phyloP scores from a whole-genome alignment of 208 protist species.

The Phytomonas sp. region DNA sequence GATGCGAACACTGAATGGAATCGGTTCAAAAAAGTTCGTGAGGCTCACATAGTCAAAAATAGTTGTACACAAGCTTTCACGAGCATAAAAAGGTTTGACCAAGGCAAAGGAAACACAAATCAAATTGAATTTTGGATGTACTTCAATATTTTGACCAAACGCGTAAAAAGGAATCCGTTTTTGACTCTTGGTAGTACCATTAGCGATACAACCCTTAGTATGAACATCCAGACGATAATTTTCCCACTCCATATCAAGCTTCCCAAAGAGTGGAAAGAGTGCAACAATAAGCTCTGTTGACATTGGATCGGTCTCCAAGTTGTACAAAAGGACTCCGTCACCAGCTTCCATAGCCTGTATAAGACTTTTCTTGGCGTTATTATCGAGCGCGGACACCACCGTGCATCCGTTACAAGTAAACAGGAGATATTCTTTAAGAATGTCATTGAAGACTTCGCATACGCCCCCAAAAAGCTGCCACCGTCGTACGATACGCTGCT shows the following conservation, averaged over 20 bases:
- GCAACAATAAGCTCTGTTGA: conserved; percentile 3
- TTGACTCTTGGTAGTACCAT: conserved; percentile 3
- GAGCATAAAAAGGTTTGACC: conserved; percentile 2
- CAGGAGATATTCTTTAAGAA: conserved; percentile 33
- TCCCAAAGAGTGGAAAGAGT: neutral
- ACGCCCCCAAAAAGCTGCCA: conserved; percentile 64
- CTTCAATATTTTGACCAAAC: conserved; percentile 24
- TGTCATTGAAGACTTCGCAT: conserved; percentile 30
- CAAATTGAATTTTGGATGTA: conserved; percentile 29
- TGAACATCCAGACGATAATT: neutral
- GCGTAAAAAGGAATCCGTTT: conserved; percentile 14
- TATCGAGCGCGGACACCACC: conserved; percentile 38
- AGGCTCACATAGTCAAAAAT: neutral
- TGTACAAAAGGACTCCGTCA: conserved; percentile 62
- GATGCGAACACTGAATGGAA: neutral
- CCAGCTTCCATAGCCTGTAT: conserved; percentile 40
- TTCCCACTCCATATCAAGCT: neutral
- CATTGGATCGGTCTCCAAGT: conserved; percentile 21
- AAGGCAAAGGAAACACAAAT: conserved; percentile 21
- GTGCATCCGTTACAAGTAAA: conserved; percentile 41
- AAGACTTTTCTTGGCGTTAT: conserved; percentile 27
- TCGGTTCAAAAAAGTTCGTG: neutral
- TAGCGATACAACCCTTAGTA: neutral
- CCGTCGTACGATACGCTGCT: conserved; percentile 34
- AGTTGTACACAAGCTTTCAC: neutral